Percentiles rank a stretch among this genome's conserved stretches.
Evolutionary conservation across 139 green algal genomes (phyloP).

Genomic region (Chlorella sp.): DNA sequence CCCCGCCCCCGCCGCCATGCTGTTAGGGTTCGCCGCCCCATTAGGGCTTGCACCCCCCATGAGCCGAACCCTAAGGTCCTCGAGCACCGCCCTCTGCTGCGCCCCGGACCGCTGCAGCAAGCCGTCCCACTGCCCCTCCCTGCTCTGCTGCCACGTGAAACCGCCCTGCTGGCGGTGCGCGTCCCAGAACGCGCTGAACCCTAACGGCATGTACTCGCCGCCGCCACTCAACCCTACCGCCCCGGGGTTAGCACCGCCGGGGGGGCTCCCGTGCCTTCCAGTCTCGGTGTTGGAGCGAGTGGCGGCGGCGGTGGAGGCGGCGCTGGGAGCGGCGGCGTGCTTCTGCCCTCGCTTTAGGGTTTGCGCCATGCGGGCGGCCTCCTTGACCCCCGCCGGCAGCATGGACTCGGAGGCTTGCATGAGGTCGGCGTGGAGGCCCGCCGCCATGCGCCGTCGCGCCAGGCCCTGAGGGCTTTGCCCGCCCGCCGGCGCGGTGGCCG

Average conservation of each 20-base stretch:
- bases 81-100: neutral
- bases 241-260: neutral
- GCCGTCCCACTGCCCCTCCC: neutral
- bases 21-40: too few relatives aligned
- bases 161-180: neutral
- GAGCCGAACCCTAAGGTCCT: neutral
- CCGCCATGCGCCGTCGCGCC: neutral
- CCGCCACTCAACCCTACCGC: too few relatives aligned
- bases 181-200: neutral
- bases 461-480: neutral
- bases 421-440: neutral
- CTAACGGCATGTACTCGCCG: neutral
- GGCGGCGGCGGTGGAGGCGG: too few relatives aligned
- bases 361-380: too few relatives aligned
- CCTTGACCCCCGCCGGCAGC: neutral
- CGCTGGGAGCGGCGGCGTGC: too few relatives aligned
- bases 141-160: neutral
- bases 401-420: neutral
- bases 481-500: too few relatives aligned
- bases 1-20: neutral
- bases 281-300: neutral
- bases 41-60: too few relatives aligned
- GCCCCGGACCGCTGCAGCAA: neutral
- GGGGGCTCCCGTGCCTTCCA: neutral
- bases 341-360: too few relatives aligned